Conservation (phyloP, 768 basidiomycete genomes). For the Russula emetica region DNA sequence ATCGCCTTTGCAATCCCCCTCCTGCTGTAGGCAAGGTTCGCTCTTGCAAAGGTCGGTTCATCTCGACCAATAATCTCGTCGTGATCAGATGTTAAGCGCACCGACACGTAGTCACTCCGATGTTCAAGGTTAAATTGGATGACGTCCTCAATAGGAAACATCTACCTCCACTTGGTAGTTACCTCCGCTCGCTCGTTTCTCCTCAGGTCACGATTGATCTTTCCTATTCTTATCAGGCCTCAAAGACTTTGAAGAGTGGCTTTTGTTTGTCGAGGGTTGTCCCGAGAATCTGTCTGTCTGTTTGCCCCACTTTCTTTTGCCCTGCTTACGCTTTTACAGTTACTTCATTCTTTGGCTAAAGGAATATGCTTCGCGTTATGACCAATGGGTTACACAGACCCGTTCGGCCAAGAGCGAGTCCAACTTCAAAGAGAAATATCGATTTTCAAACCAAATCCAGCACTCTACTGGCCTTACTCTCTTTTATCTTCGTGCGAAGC, state of each 20-base stretch:
- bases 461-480: conserved; percentile 48
- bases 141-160: conserved; percentile 74
- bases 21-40: conserved; percentile 64
- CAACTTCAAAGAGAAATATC: conserved; percentile 19
- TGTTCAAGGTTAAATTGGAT: conserved; percentile 63
- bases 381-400: conserved; percentile 36
- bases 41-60: conserved; percentile 50
- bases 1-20: conserved; percentile 62
- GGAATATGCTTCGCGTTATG: conserved; percentile 57
- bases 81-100: background rate
- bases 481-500: conserved; percentile 75
- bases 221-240: conserved; percentile 23
- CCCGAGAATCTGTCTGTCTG: conserved; percentile 66
- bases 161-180: conserved; percentile 66
- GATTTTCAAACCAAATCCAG: conserved; percentile 27
- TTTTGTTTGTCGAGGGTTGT: conserved; percentile 70
- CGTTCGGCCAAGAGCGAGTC: conserved; percentile 19
- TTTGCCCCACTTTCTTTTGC: background rate
- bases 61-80: background rate
- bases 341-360: conserved; percentile 81
- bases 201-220: background rate
- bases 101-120: conserved; percentile 46
- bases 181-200: conserved; percentile 5
- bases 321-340: conserved; percentile 34
- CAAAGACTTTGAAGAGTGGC: conserved; percentile 65